Conservation (phyloP, 768 basidiomycete genomes). For the Phaeotremella skinneri region DNA sequence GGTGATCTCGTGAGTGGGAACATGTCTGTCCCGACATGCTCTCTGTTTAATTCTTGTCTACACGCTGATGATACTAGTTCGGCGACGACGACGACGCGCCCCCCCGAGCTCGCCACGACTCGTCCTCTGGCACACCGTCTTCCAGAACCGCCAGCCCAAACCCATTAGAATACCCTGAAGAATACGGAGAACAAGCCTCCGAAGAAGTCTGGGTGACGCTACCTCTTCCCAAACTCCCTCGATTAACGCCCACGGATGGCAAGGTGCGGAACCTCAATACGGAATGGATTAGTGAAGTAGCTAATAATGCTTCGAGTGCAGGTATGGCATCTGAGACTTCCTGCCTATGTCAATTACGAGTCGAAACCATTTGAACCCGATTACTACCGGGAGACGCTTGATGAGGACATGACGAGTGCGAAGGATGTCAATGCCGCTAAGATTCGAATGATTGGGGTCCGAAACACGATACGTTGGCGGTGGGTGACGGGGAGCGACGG, state of each 20-base stretch:
- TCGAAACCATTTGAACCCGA: conserved; percentile 65
- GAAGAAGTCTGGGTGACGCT: conserved; percentile 56
- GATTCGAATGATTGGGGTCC: conserved; percentile 78
- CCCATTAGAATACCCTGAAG: conserved; percentile 53
- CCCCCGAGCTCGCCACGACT: background rate
- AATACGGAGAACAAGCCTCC: conserved; percentile 28
- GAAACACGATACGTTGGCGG: conserved; percentile 93
- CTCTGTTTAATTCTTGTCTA: no score
- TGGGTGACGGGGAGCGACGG: conserved; percentile 79
- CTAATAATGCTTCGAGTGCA: conserved; percentile 40
- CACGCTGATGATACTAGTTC: conserved; percentile 11
- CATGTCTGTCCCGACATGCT: background rate
- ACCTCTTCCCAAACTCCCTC: conserved; percentile 80
- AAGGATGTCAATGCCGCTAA: conserved; percentile 57
- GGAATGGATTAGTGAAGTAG: background rate
- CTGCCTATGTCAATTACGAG: conserved; percentile 88
- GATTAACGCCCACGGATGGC: conserved; percentile 74
- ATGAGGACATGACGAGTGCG: conserved; percentile 57
- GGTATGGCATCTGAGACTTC: conserved; percentile 91
- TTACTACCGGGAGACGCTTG: conserved; percentile 75
- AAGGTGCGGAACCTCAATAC: conserved; percentile 58
- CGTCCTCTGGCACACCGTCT: conserved; percentile 5
- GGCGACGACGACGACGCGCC: conserved; percentile 18
- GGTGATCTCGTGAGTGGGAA: conserved; percentile 22
- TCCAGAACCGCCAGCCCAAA: conserved; percentile 18